Percentiles rank a stretch among this genome's conserved stretches.
Conservation (phyloP, 495 filamentous ascomycete species). For the Penicillium turbatum region DNA sequence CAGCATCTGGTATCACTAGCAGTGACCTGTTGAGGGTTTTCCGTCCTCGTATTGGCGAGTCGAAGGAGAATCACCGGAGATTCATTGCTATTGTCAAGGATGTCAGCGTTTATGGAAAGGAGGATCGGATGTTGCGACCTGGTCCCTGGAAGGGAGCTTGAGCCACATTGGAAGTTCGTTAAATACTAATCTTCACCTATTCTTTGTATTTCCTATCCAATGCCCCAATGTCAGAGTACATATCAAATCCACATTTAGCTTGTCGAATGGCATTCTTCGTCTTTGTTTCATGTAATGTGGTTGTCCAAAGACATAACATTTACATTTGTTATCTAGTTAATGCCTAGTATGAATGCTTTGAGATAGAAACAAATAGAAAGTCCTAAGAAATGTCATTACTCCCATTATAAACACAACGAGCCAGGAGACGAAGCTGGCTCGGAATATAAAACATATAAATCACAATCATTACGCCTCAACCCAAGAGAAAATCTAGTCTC, state of each 20-base stretch:
- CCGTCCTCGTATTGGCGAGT: constrained; percentile 52
- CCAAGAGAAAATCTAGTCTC: constrained; percentile 3
- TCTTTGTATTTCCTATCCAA: background rate
- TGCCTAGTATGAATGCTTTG: background rate
- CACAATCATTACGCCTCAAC: constrained; percentile 33
- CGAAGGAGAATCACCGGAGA: constrained; percentile 39
- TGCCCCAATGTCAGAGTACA: background rate
- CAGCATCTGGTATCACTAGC: constrained; percentile 63
- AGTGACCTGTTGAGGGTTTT: constrained; percentile 59
- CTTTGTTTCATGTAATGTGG: too few relatives aligned
- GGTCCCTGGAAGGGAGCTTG: constrained; percentile 35
- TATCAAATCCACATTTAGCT: background rate
- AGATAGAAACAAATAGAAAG: constrained; percentile 1
- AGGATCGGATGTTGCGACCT: constrained; percentile 40
- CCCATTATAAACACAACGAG: constrained; percentile 32
- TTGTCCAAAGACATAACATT: background rate
- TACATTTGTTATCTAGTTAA: background rate
- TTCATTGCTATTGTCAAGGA: constrained; percentile 48
- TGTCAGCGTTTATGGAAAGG: constrained; percentile 45
- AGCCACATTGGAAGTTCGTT: background rate
- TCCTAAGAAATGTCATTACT: constrained; percentile 27
- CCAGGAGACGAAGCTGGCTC: constrained; percentile 30
- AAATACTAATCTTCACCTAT: too few relatives aligned
- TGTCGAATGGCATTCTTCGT: too few relatives aligned
- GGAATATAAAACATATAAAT: constrained; percentile 27